phyloP scores from a whole-genome alignment of 2,329 filamentous ascomycete species.

The Calonectria hongkongensis region DNA sequence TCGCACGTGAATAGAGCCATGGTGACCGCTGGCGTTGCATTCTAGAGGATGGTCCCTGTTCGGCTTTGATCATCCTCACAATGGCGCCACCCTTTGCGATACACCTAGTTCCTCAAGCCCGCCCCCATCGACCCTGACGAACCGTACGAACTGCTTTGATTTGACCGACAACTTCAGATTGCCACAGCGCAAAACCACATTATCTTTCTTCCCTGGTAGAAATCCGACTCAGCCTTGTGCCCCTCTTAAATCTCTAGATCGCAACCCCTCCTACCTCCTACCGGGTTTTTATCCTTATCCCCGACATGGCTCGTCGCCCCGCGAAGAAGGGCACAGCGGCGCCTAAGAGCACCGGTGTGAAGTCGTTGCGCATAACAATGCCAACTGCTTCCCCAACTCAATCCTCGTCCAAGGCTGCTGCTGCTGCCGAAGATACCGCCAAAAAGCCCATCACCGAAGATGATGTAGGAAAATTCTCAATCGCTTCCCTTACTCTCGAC shows the following conservation, averaged over 20 bases:
- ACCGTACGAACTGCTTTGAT: slow-evolving; percentile 10
- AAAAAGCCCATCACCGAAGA: slow-evolving; percentile 62
- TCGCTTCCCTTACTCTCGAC: slow-evolving; percentile 67
- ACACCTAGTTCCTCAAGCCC: slow-evolving; percentile 58
- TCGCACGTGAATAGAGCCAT: slow-evolving; percentile 46
- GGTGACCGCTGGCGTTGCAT: slow-evolving; percentile 65
- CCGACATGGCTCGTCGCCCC: slow-evolving; percentile 50
- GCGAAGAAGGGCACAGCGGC: slow-evolving; percentile 47
- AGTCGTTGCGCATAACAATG: slow-evolving; percentile 50
- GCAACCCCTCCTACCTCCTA: neutral
- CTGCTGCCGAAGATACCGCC: slow-evolving; percentile 58
- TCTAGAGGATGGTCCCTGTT: slow-evolving; percentile 72
- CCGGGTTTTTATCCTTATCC: slow-evolving; percentile 14
- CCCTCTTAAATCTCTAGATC: neutral
- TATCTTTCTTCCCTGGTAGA: neutral
- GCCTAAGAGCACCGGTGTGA: slow-evolving; percentile 37
- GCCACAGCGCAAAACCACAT: neutral
- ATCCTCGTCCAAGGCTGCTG: slow-evolving; percentile 56
- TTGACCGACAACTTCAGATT: slow-evolving; percentile 14
- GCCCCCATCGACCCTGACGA: slow-evolving; percentile 31
- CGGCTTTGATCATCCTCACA: slow-evolving; percentile 63
- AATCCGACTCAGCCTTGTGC: slow-evolving; percentile 7
- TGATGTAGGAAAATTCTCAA: slow-evolving; percentile 62
- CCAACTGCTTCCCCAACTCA: slow-evolving; percentile 29
- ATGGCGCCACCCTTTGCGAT: slow-evolving; percentile 75